Percentiles rank a stretch among this genome's conserved stretches.
These are phyloP conservation scores for Grosmannia clavigera DNA, from an alignment of 2,329 filamentous ascomycete species.

Conservation along the genomic window DNA sequence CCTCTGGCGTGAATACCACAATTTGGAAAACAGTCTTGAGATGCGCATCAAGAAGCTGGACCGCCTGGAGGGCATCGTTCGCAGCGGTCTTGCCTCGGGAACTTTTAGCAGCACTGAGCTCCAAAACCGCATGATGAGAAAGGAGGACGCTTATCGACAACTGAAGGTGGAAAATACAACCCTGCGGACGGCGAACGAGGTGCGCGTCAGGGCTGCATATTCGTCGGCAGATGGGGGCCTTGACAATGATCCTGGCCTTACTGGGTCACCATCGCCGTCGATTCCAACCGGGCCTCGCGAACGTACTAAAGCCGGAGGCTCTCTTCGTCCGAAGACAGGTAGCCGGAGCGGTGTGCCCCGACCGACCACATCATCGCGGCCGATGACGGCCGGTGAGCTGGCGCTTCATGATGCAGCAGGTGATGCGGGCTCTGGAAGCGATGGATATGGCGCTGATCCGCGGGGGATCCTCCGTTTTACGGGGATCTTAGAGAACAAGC, in stretches of 20 bases:
- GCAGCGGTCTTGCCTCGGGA: conserved; percentile 46
- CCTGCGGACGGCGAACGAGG: conserved; percentile 50
- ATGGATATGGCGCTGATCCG: conserved; percentile 37
- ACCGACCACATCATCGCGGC: conserved; percentile 11
- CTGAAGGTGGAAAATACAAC: conserved; percentile 58
- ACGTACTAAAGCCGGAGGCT: conserved; percentile 16
- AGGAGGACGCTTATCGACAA: conserved; percentile 50
- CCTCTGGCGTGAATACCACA: conserved; percentile 82
- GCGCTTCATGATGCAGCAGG: conserved; percentile 10
- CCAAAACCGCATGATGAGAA: conserved; percentile 34
- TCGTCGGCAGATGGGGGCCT: conserved; percentile 22
- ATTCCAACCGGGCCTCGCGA: conserved; percentile 42
- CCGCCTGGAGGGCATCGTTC: conserved; percentile 67
- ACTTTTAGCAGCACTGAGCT: conserved; percentile 25
- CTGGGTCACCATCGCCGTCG: conserved; percentile 39
- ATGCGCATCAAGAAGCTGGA: conserved; percentile 75
- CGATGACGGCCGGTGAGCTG: conserved; percentile 16
- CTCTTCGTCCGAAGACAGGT: conserved; percentile 9
- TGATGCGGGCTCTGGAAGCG: conserved; percentile 9
- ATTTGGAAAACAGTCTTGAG: conserved; percentile 69
- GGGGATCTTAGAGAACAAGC: conserved; percentile 77
- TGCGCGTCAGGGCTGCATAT: conserved; percentile 37
- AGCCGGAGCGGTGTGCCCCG: conserved; percentile 12
- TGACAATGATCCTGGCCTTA: conserved; percentile 18
- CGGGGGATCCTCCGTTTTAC: conserved; percentile 72